phyloP scores from a whole-genome alignment of 345 rosid species.

The Tarenaya hassleriana region DNA sequence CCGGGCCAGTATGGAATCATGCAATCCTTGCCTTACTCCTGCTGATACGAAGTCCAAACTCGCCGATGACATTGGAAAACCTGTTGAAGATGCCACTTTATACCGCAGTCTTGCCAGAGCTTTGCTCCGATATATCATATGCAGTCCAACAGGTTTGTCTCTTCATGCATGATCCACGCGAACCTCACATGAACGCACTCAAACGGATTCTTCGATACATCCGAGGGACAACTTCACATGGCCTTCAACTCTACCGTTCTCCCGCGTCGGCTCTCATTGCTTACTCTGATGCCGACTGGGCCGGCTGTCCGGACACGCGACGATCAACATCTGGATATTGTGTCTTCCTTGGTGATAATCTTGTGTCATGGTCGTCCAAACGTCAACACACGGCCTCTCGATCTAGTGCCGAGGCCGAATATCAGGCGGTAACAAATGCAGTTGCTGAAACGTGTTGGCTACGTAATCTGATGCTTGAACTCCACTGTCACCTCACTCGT shows the following conservation, averaged over 20 bases:
- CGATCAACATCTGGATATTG: background rate
- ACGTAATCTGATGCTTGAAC: background rate
- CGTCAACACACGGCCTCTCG: background rate
- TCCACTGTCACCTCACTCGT: background rate
- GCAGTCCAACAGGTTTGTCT: background rate
- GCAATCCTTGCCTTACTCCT: background rate
- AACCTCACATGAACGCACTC: no score
- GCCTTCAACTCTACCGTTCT: no score
- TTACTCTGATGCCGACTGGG: no score
- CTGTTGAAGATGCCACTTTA: background rate
- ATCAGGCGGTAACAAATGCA: background rate
- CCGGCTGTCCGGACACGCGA: no score
- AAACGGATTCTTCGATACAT: no score
- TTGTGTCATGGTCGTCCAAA: background rate
- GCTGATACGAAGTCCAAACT: background rate
- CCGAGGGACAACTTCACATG: no score
- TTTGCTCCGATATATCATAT: background rate
- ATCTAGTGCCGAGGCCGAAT: slow-evolving; percentile 4
- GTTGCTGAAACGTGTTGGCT: background rate
- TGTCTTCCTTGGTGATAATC: background rate
- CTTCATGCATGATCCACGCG: no score
- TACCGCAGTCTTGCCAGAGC: background rate
- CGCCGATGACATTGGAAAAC: background rate
- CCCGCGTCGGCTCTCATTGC: no score
- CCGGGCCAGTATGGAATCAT: background rate